A percentile compares a stretch with the other conserved stretches of the same genome.
phyloP scores from a whole-genome alignment of 2,329 filamentous ascomycete genomes.

The Cercospora zeina region DNA sequence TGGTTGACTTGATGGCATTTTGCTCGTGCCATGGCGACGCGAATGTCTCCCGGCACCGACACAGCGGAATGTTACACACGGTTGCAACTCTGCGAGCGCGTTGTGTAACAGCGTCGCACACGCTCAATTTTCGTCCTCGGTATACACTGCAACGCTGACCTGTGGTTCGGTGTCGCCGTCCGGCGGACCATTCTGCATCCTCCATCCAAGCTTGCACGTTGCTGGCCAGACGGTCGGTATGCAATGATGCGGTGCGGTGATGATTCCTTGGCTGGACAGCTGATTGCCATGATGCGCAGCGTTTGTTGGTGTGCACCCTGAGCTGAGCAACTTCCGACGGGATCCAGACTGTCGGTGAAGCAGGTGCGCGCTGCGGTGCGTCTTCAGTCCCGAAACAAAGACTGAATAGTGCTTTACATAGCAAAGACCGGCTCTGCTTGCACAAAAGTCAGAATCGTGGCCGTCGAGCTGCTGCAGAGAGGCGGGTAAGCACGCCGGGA shows the following conservation, averaged over 20 bases:
- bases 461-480: slow-evolving; percentile 5
- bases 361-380: not conserved
- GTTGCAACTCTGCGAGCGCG: slow-evolving; percentile 34
- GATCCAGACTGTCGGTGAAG: slow-evolving; percentile 18
- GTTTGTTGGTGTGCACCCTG: slow-evolving; percentile 6
- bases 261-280: not conserved
- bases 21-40: slow-evolving; percentile 35
- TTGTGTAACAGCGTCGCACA: slow-evolving; percentile 30
- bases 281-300: slow-evolving; percentile 8
- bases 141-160: slow-evolving; percentile 21
- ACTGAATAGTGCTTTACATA: slow-evolving; percentile 17
- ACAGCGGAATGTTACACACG: slow-evolving; percentile 34
- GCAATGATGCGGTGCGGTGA: slow-evolving; percentile 15
- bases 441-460: slow-evolving; percentile 5
- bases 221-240: slow-evolving; percentile 25
- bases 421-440: slow-evolving; percentile 11
- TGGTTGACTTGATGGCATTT: slow-evolving; percentile 27
- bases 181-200: slow-evolving; percentile 21
- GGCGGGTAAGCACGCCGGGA: slow-evolving; percentile 20
- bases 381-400: slow-evolving; percentile 21
- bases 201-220: slow-evolving; percentile 23
- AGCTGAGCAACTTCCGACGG: slow-evolving; percentile 16
- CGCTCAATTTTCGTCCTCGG: slow-evolving; percentile 28
- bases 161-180: slow-evolving; percentile 22
- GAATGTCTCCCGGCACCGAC: slow-evolving; percentile 22